Base-by-base conservation (phyloP, 2,329 filamentous ascomycete genomes). In the Zymoseptoria brevis region DNA sequence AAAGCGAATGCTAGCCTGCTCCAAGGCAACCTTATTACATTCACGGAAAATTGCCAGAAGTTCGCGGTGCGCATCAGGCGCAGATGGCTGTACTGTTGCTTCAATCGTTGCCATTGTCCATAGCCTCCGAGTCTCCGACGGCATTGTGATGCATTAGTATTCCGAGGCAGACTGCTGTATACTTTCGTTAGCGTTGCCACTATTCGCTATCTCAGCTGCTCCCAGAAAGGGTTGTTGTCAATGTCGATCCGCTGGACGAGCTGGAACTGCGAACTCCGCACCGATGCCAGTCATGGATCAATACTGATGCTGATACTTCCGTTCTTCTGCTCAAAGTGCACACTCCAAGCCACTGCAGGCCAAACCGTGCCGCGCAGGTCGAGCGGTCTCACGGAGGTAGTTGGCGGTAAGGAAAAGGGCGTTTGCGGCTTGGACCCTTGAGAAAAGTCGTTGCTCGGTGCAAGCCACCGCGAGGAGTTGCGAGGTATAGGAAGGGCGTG, bases 381-480 rank as follows among this genome's bases (percentile, higher is more conserved):
- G 26, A 29, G 8, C 26, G 26, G 26, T 8, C 1, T 4, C 26
- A 8, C 4, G 26, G 26, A 29, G 26, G 7, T 29, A 29, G 7
- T 29, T 8, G 26, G 26, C 26, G 26, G 26, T 29, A 29, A 29
- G 26, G 22, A 4, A 16, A 64, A 62, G 62, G 61, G 50, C 60
- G 22, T 41, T 55, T 58, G 57, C 54, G 55, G 51, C 52, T 61
- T 51, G 49, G 35, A 45, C 11, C 35, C 35, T 45, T 45, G 35
- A 7, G 13, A 13, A 13, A 45, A n/a, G 35, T 45, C 16, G 35
- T 16, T 6, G 13, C 13, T n/a, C 35, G 35, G 35, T 5, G 35
- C 35, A 45, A 45, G 35, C 35, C 35, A 45, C 35, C 35, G 35
- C 35, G 35, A 45, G 35, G 35, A 45, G 13, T 45, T 45, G 35